Evolutionary conservation across 2,329 filamentous ascomycete genomes (phyloP).

Genomic region (Torrubiella hemipterigena): DNA sequence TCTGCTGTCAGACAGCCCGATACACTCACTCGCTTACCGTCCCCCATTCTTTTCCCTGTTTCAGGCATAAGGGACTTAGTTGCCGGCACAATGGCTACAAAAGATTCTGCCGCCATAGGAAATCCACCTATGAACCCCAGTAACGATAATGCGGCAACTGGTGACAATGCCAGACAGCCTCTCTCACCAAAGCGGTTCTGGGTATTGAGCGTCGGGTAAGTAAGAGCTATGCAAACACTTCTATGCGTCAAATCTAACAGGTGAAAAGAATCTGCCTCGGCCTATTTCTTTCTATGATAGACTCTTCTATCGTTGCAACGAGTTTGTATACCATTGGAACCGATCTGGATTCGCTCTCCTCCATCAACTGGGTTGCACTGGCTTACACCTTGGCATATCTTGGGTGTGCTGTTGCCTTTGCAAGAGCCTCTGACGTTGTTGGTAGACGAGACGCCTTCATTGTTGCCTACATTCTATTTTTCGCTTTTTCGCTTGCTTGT

Average conservation of each 20-base stretch:
- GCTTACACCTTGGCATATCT: constrained; percentile 45
- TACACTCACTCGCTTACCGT: no score
- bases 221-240: background rate
- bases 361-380: constrained; percentile 42
- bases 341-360: constrained; percentile 33
- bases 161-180: no score
- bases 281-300: constrained; percentile 46
- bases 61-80: no score
- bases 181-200: constrained; percentile 20
- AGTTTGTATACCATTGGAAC: constrained; percentile 41
- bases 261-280: constrained; percentile 32
- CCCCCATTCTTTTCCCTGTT: no score
- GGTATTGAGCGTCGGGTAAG: constrained; percentile 20
- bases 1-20: no score
- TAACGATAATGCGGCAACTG: no score
- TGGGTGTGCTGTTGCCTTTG: constrained; percentile 42
- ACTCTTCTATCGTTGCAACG: constrained; percentile 48
- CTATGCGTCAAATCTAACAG: constrained; percentile 21
- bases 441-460: constrained; percentile 41
- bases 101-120: no score
- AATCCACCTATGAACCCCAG: no score
- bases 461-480: constrained; percentile 38
- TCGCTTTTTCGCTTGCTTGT: constrained; percentile 44
- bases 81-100: no score
- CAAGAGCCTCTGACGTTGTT: constrained; percentile 41